Evolutionary conservation across 768 basidiomycete species (phyloP).

Genomic region (Glaciozyma martinii): DNA sequence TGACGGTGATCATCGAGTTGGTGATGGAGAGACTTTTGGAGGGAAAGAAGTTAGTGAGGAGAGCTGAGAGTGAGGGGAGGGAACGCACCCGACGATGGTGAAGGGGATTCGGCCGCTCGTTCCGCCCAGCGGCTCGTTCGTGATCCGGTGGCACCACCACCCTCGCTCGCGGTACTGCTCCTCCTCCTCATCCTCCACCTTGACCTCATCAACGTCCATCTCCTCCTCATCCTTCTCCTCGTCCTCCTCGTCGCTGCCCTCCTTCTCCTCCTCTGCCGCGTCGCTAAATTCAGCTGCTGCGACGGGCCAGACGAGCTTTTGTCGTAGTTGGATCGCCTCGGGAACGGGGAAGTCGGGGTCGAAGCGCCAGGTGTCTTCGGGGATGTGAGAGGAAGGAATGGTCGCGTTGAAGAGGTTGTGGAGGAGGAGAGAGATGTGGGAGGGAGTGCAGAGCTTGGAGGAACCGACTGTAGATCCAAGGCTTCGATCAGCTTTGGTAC

Average conservation of each 20-base stretch:
- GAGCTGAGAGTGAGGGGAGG: neutral
- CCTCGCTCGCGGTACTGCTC: constrained; percentile 38
- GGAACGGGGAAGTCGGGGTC: constrained; percentile 34
- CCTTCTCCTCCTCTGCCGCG: constrained; percentile 1
- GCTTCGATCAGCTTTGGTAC: neutral
- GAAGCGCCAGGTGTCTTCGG: constrained; percentile 39
- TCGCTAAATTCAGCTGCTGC: neutral
- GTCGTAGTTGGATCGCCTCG: constrained; percentile 9
- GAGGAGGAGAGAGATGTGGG: constrained; percentile 44
- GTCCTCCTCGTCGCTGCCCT: constrained; percentile 22
- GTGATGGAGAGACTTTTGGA: constrained; percentile 33
- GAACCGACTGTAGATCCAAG: constrained; percentile 38
- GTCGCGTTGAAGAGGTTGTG: constrained; percentile 46
- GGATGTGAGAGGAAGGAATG: constrained; percentile 44
- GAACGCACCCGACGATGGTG: constrained; percentile 47
- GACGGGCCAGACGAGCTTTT: neutral
- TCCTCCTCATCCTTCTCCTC: constrained; percentile 41
- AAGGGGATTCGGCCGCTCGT: constrained; percentile 44
- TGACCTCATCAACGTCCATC: constrained; percentile 39
- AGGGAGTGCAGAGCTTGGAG: constrained; percentile 43
- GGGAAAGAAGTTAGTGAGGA: neutral
- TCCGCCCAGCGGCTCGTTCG: constrained; percentile 41
- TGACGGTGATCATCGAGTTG: constrained; percentile 34
- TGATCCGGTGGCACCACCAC: constrained; percentile 40
- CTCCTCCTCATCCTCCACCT: constrained; percentile 40